Evolutionary conservation across 1,284 basidiomycete genomes (phyloP).

Genomic region (Boletus semigastroideus): DNA sequence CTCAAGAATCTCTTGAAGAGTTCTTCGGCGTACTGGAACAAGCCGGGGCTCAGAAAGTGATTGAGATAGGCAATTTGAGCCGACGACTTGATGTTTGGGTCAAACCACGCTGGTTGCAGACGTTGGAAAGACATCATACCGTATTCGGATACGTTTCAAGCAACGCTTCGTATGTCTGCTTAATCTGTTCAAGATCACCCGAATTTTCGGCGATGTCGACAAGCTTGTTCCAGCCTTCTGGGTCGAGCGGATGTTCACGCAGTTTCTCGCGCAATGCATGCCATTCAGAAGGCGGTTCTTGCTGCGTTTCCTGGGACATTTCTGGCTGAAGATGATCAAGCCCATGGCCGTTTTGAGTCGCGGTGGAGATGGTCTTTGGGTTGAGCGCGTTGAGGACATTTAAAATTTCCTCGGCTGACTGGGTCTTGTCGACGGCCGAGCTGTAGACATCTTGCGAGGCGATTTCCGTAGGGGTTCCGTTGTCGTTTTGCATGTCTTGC

Average conservation of each 20-base stretch:
- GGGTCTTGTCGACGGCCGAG: conserved; percentile 34
- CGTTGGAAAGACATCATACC: conserved; percentile 39
- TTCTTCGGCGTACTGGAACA: conserved; percentile 71
- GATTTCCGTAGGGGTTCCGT: conserved; percentile 31
- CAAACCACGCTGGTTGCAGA: conserved; percentile 27
- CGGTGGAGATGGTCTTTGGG: conserved; percentile 26
- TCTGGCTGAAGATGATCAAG: conserved; percentile 25
- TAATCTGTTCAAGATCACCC: conserved; percentile 61
- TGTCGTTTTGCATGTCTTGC: conserved; percentile 30
- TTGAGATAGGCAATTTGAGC: conserved; percentile 82
- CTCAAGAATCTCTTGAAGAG: conserved; percentile 83
- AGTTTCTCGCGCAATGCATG: conserved; percentile 45
- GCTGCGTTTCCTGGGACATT: conserved; percentile 21
- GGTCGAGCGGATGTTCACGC: conserved; percentile 54
- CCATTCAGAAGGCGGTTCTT: conserved; percentile 47
- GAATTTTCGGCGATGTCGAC: conserved; percentile 58
- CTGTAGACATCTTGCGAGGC: conserved; percentile 29
- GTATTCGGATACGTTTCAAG: conserved; percentile 68
- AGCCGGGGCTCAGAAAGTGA: conserved; percentile 67
- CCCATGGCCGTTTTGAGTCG: conserved; percentile 31
- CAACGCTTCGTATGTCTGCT: conserved; percentile 65
- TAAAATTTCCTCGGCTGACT: conserved; percentile 42
- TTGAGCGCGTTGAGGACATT: conserved; percentile 40
- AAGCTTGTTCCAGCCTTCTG: conserved; percentile 60
- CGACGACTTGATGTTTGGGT: conserved; percentile 50